Evolutionary conservation across 495 filamentous ascomycete species (phyloP).

Genomic region (Penicillium dipodomyicola): DNA sequence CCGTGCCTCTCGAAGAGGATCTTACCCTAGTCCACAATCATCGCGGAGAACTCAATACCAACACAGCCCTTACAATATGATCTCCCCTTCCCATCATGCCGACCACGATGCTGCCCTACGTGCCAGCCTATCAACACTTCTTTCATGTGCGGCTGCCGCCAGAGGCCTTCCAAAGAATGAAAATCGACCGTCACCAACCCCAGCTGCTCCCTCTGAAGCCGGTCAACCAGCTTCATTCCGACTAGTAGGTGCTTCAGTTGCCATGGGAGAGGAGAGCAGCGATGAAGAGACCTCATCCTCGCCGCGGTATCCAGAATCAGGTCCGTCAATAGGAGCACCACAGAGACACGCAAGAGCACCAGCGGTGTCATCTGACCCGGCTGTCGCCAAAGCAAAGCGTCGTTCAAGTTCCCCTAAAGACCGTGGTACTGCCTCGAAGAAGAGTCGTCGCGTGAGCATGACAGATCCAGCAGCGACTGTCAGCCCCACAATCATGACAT

Average conservation of each 20-base stretch:
- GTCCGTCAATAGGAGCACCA: slow-evolving; percentile 22
- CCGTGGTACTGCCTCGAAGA: slow-evolving; percentile 50
- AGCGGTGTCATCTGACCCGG: slow-evolving; percentile 22
- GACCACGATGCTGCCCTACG: slow-evolving; percentile 93
- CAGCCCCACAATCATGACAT: slow-evolving; percentile 77
- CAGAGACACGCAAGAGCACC: slow-evolving; percentile 24
- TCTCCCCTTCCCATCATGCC: slow-evolving; percentile 73
- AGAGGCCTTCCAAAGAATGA: slow-evolving; percentile 71
- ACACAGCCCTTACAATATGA: slow-evolving; percentile 57
- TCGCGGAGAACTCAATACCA: slow-evolving; percentile 32
- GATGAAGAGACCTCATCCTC: slow-evolving; percentile 23
- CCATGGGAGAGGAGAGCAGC: slow-evolving; percentile 51
- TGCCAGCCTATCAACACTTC: slow-evolving; percentile 88
- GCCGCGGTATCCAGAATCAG: slow-evolving; percentile 20
- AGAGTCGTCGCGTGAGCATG: slow-evolving; percentile 47
- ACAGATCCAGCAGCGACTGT: slow-evolving; percentile 25
- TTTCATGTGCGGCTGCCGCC: slow-evolving; percentile 87
- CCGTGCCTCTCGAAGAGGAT: slow-evolving; percentile 36
- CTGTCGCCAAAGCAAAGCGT: slow-evolving; percentile 46
- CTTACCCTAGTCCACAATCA: slow-evolving; percentile 33
- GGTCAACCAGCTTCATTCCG: slow-evolving; percentile 41
- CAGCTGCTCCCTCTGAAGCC: slow-evolving; percentile 18
- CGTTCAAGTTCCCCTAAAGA: slow-evolving; percentile 56
- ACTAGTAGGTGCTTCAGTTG: slow-evolving; percentile 76
- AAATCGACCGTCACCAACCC: slow-evolving; percentile 27